Percentiles rank a stretch among this genome's conserved stretches.
phyloP scores from a whole-genome alignment of 2,329 filamentous ascomycete genomes.

The Proliferodiscus dingleyae region DNA sequence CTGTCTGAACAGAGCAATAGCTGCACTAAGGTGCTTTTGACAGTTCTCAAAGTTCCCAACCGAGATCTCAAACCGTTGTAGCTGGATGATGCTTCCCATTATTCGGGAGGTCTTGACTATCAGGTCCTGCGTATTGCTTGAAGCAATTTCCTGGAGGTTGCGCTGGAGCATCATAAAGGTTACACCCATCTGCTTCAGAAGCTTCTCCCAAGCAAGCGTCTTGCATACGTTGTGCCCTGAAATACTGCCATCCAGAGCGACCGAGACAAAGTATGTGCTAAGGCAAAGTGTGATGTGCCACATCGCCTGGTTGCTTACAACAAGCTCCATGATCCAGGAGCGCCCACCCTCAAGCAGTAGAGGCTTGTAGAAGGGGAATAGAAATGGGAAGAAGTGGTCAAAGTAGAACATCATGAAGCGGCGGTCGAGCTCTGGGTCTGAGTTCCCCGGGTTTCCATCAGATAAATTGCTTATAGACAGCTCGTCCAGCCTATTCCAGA shows the following conservation, averaged over 20 bases:
- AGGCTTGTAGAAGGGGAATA: slow-evolving; percentile 60
- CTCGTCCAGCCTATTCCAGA: background rate
- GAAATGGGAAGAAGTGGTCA: slow-evolving; percentile 56
- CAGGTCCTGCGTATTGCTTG: slow-evolving; percentile 13
- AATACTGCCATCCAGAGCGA: slow-evolving; percentile 9
- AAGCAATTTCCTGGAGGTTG: slow-evolving; percentile 30
- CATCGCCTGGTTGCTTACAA: slow-evolving; percentile 51
- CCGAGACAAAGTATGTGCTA: slow-evolving; percentile 50
- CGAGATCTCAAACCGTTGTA: slow-evolving; percentile 49
- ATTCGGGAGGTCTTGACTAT: slow-evolving; percentile 31
- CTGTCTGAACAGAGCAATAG: slow-evolving; percentile 45
- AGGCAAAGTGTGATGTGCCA: slow-evolving; percentile 52
- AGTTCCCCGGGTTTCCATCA: slow-evolving; percentile 3
- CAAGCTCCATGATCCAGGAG: slow-evolving; percentile 54
- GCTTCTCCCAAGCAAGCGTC: slow-evolving; percentile 33
- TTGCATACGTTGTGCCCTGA: slow-evolving; percentile 28
- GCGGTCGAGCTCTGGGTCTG: slow-evolving; percentile 16
- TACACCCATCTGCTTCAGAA: slow-evolving; percentile 32
- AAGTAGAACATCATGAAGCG: slow-evolving; percentile 53
- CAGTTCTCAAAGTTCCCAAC: slow-evolving; percentile 45
- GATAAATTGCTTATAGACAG: slow-evolving; percentile 5
- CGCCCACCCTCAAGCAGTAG: slow-evolving; percentile 51
- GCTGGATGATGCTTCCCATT: slow-evolving; percentile 48
- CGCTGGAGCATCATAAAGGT: slow-evolving; percentile 39
- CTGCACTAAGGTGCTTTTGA: slow-evolving; percentile 47